Base-by-base conservation (phyloP, 805 yeast genomes). In the Phaffomyces opuntiae region DNA sequence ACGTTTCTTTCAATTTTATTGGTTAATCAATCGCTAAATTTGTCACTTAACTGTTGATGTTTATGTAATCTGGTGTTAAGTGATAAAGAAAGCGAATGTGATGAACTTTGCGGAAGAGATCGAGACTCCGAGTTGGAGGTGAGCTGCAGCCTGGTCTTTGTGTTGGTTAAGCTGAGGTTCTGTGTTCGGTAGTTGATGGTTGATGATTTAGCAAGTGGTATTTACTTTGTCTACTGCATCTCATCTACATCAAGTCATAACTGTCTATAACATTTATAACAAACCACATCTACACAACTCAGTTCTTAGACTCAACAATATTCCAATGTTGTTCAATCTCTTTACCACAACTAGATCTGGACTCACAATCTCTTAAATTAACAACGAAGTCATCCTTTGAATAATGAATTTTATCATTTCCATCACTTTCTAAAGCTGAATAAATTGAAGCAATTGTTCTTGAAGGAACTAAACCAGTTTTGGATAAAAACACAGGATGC, bases 401-500 rank as follows among this genome's bases (percentile, higher is more conserved):
- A 59, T 81, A 85, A 51, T 71, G 75, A 29, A 65, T 51, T 19
- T 68, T 68, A 50, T 76, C 80, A n/a, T 67, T 69, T n/a, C 65
- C 68, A n/a, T 61, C 54, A 12, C 55, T 50, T 5, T 63, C 65
- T 24, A 64, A 45, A 13, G 69, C 65, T 27, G 68, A 64, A 50
- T 74, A 75, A 16, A 67, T 51, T 32, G 78, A 65, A 13, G 77
- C 77, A 37, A 83, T 72, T 9, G 75, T 65, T 56, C 80, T 75
- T 38, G 80, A 73, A 12, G 88, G 86, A 1, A 93, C 77, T 14
- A 91, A 63, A 0, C 88, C 83, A 4, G 93, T 72, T 57, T 80
- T 83, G 45, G 84, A 74, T 53, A 93, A 70, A 26, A 85, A 67
- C 27, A 76, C 78, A 12, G 96, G 96, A 61, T 91, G 99, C 99